phyloP scores from a whole-genome alignment of 306 rosid species.

The Begonia fuchsioides region DNA sequence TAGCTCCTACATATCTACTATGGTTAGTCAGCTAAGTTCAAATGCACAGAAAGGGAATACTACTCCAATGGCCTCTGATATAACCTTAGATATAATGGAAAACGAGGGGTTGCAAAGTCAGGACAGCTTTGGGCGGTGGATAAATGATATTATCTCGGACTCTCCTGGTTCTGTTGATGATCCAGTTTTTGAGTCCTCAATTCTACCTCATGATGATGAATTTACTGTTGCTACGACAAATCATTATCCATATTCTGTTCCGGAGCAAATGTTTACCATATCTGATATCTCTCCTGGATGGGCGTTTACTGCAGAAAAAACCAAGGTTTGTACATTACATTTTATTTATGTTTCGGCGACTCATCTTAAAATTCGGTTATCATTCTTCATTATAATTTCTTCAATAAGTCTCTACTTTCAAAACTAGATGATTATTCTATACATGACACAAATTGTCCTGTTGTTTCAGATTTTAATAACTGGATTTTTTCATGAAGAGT shows the following conservation, averaged over 20 bases:
- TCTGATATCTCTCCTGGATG: constrained; percentile 69
- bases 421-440: too few species aligned
- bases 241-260: constrained; percentile 34
- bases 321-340: constrained; percentile 45
- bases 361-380: too few species aligned
- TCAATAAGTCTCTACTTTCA: too few species aligned
- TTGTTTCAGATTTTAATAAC: constrained; percentile 62
- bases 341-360: too few species aligned
- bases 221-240: constrained; percentile 23
- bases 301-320: constrained; percentile 72
- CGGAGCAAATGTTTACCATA: constrained; percentile 58
- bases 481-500: constrained; percentile 54
- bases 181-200: constrained; percentile 37
- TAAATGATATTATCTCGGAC: constrained; percentile 37
- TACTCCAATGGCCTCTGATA: constrained; percentile 15
- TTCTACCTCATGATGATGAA: constrained; percentile 25
- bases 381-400: too few species aligned
- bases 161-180: constrained; percentile 43
- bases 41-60: constrained; percentile 22
- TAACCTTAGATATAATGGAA: constrained; percentile 19
- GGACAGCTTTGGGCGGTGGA: constrained; percentile 90
- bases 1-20: constrained; percentile 19
- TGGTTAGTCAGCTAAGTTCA: constrained; percentile 26
- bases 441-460: constrained; percentile 2
- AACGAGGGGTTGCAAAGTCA: constrained; percentile 52